A percentile compares a stretch with the other conserved stretches of the same genome.
These are phyloP conservation scores for Arthonia radiata DNA, from an alignment of 495 filamentous ascomycete genomes.

Conservation along the genomic window DNA sequence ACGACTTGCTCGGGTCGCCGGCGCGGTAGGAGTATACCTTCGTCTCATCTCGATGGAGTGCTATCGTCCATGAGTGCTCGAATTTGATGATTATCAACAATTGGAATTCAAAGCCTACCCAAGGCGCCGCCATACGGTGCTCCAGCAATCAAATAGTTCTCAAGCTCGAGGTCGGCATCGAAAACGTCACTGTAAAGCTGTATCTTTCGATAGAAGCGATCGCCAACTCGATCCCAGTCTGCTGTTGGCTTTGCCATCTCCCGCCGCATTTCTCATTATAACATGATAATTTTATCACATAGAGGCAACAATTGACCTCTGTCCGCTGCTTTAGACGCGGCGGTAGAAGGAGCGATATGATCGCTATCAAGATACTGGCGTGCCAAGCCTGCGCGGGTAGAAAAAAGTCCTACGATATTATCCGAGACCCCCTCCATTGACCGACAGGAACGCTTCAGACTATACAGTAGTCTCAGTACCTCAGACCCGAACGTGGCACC, in stretches of 20 bases:
- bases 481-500: too few relatives aligned
- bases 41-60: conserved; percentile 67
- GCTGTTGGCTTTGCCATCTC: conserved; percentile 41
- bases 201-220: conserved; percentile 81
- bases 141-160: conserved; percentile 77
- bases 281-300: too few relatives aligned
- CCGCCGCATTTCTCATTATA: background rate
- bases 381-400: too few relatives aligned
- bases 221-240: conserved; percentile 80
- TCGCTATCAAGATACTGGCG: too few relatives aligned
- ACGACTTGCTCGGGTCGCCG: conserved; percentile 44
- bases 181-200: conserved; percentile 82
- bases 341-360: too few relatives aligned
- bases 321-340: too few relatives aligned
- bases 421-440: too few relatives aligned
- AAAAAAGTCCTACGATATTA: too few relatives aligned
- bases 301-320: too few relatives aligned
- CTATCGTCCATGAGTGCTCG: conserved; percentile 22
- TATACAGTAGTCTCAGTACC: too few relatives aligned
- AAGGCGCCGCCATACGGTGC: conserved; percentile 89
- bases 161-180: conserved; percentile 74
- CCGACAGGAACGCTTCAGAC: too few relatives aligned
- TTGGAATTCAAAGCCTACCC: conserved; percentile 28
- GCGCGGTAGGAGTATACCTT: conserved; percentile 59
- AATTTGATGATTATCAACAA: conserved; percentile 3